Evolutionary conservation across 345 rosid species (phyloP).

Genomic region (Populus tremula): DNA sequence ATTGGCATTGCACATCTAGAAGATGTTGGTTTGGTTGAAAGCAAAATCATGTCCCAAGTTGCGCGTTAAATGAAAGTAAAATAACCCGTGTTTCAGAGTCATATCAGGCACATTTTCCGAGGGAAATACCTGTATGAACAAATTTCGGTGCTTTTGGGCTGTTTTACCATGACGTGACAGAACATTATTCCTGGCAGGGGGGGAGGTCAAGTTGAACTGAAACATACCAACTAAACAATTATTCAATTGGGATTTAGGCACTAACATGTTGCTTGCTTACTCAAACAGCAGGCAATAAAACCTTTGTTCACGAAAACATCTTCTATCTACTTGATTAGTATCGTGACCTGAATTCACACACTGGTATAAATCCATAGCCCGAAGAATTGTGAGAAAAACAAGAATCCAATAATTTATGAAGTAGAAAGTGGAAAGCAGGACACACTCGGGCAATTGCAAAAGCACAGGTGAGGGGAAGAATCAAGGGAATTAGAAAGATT

Average conservation of each 20-base stretch:
- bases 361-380: background rate
- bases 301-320: background rate
- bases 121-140: background rate
- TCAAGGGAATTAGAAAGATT: background rate
- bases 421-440: background rate
- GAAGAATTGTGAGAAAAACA: background rate
- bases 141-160: too few species aligned
- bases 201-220: background rate
- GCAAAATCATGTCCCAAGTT: background rate
- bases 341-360: background rate
- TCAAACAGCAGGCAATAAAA: background rate
- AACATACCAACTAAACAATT: background rate
- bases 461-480: background rate
- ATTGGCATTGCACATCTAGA: background rate
- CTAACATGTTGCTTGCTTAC: background rate
- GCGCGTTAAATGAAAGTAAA: background rate
- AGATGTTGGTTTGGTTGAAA: background rate
- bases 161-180: background rate
- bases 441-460: background rate
- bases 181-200: background rate
- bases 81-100: background rate
- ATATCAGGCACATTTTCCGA: background rate
- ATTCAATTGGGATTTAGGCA: too few species aligned
- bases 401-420: background rate
- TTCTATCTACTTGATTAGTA: background rate